Evolutionary conservation across 1,284 basidiomycete genomes (phyloP).

Genomic region (Cryptococcus sp.): DNA sequence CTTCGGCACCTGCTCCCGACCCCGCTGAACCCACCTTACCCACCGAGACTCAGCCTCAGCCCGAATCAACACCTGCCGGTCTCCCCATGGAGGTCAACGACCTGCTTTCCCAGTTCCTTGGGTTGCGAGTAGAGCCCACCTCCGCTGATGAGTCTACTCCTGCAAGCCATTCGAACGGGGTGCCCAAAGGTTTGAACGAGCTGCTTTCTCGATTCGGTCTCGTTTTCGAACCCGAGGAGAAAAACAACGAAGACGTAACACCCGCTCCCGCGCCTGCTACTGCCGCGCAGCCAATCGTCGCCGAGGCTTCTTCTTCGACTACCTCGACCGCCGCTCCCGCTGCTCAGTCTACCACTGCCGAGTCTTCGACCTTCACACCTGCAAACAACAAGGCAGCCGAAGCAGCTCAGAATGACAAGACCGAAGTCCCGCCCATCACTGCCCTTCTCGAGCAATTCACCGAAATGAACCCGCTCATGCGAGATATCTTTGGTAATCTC

Average conservation of each 20-base stretch:
- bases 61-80: conserved; percentile 1
- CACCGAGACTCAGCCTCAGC: conserved; percentile 6
- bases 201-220: conserved; percentile 45
- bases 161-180: conserved; percentile 12
- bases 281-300: conserved; percentile 3
- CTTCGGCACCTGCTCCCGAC: conserved; percentile 1
- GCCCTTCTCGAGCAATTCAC: conserved; percentile 26
- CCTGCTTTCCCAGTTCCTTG: conserved; percentile 45
- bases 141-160: conserved; percentile 7
- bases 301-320: background rate
- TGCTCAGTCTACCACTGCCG: background rate
- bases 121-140: conserved; percentile 37
- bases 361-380: background rate
- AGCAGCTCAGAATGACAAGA: background rate
- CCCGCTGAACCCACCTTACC: conserved; percentile 7
- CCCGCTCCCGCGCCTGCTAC: conserved; percentile 5
- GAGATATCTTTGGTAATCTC: conserved; percentile 30
- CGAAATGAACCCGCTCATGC: conserved; percentile 28
- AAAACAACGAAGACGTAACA: background rate
- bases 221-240: conserved; percentile 40
- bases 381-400: background rate
- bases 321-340: conserved; percentile 12
- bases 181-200: conserved; percentile 42
- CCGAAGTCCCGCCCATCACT: conserved; percentile 24
- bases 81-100: conserved; percentile 44